Base-by-base conservation (phyloP, 2,329 filamentous ascomycete genomes). In the Alternaria incomplexa region DNA sequence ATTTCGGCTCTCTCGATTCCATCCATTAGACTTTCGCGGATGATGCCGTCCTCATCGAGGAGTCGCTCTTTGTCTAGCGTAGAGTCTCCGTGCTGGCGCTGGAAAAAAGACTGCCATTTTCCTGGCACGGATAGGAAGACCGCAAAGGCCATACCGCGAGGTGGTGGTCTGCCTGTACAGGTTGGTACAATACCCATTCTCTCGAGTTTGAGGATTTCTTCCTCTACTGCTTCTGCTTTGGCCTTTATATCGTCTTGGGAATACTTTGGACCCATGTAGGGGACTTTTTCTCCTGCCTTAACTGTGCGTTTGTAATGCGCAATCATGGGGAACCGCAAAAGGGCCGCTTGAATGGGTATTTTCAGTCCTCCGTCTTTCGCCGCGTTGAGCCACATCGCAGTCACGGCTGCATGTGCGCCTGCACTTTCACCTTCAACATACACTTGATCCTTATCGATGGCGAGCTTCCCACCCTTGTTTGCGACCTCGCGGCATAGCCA, bases 381-480 rank as follows among this genome's bases (percentile, higher is more conserved):
- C 10, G 46, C 55, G 11, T 58, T 58, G 5, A 44, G 22, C 11
- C 32, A 58, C 23, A 52, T n/a, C 12, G 56, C 36, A n/a, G 46
- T 58, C 8, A 58, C 47, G n/a, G 47, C 56, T 4, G 47, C 56
- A 5, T 51, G 46, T 1, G 12, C 56, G 22, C 56, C 56, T 9
- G 56, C 56, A 9, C 56, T 58, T 17, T 58, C 56, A 10, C 56
- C 56, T 20, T 58, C 56, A 6, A 58, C 3, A 12, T 46, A 46
- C 17, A 46, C 17, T 5, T 6, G 6, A 6, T 22, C 11, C 6
- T 45, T 45, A 4, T 1, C 43, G 9, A 45, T 17, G n/a, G 7
- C 5, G 43, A 20, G 17, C 3, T 45, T 28, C 9, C 4, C 3
- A 1, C 26, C 20, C 1, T 20, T 17, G 4, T 45, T 5, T 45